Base-by-base conservation (phyloP, 805 yeast species). In the Candida nitratophila region DNA sequence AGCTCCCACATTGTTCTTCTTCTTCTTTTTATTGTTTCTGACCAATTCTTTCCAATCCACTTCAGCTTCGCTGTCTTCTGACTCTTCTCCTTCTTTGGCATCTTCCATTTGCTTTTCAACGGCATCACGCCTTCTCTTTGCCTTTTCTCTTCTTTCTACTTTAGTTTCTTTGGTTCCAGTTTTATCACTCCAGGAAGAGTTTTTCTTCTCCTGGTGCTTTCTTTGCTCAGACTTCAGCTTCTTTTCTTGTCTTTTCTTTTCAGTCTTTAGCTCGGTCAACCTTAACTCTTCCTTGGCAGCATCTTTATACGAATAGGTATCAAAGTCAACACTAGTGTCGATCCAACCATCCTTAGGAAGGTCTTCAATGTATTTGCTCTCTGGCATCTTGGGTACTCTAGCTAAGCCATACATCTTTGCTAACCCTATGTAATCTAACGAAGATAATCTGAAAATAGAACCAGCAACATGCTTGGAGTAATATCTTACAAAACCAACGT, bases 331-430 rank as follows among this genome's bases (percentile, higher is more conserved):
- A 2, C 68, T 67, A 26, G 69, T 69, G 17, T 66, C 72, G 2
- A 81, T 73, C 88, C 90, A 87, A 1, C 96, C 97, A 48, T 79
- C 81, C 41, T 73, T 77, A 0, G 89, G 86, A 54, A 80, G 65
- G 12, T 62, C 51, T 2, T 71, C 76, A 2, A 81, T 66, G 51
- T 73, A 69, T 43, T 67, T 69, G 20, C 81, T 74, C 58, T 93
- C 99, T 0, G 99, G 99, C 98, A 95, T 93, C 52, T 81, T 79
- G 9, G 99, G 99, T 46, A 91, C 65, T 52, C 96, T 72, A 37
- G 86, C 63, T 2, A 93, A 63, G 1, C 96, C 96, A 61, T 85
- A 89, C 68, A 86, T 71, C 50, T 70, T 74, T 1, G 93, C 96
- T 8, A 85, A 50, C 0, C 82, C 84, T 22, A 81, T 59, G 52